These are phyloP conservation scores for Populus alba DNA, from an alignment of 345 rosid genomes.

Conservation along the genomic window DNA sequence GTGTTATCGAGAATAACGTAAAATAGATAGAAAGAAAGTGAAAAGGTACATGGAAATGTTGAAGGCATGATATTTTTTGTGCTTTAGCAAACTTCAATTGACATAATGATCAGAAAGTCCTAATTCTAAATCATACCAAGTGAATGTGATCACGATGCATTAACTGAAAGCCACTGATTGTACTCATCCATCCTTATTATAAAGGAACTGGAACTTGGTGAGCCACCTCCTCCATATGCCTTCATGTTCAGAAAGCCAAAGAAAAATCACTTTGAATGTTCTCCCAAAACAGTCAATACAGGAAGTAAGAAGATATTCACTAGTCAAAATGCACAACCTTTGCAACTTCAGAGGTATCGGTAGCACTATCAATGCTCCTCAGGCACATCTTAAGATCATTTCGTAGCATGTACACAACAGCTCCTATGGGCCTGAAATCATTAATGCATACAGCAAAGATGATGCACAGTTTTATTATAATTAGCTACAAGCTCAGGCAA, in stretches of 20 bases:
- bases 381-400: slow-evolving; percentile 81
- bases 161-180: slow-evolving; percentile 55
- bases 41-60: background rate
- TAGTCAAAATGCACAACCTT: slow-evolving; percentile 45
- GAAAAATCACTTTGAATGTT: background rate
- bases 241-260: slow-evolving; percentile 28
- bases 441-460: slow-evolving; percentile 7
- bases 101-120: background rate
- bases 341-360: slow-evolving; percentile 72
- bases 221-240: slow-evolving; percentile 95
- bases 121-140: background rate
- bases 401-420: slow-evolving; percentile 64
- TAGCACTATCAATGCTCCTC: slow-evolving; percentile 59
- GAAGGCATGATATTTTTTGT: background rate
- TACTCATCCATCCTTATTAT: slow-evolving; percentile 88
- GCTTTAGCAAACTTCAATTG: background rate
- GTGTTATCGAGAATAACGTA: background rate
- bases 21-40: background rate
- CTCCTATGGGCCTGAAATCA: slow-evolving; percentile 74
- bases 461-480: background rate
- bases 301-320: background rate
- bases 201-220: slow-evolving; percentile 68
- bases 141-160: background rate
- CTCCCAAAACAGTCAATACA: background rate
- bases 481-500: background rate